Conservation (phyloP, 1,139 yeast genomes). For the Pichia terricola region DNA sequence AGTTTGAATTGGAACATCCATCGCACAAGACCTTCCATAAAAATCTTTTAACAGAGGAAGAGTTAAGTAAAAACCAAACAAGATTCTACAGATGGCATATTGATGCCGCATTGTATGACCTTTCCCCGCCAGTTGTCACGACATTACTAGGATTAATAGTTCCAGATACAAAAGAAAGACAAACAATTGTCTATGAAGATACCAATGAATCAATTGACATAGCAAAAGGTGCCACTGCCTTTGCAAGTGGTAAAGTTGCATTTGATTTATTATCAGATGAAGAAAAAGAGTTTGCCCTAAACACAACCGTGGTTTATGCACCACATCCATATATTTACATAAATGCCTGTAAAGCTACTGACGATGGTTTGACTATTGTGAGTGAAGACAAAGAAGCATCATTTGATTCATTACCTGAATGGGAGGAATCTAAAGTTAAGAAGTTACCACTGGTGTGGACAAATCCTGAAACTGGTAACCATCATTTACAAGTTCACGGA, state of each 20-base stretch:
- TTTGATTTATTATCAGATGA: conserved; percentile 55
- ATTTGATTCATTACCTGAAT: conserved; percentile 60
- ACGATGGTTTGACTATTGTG: conserved; percentile 79
- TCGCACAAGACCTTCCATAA: conserved; percentile 75
- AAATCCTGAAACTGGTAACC: conserved; percentile 77
- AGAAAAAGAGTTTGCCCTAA: conserved; percentile 63
- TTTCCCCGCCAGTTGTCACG: conserved; percentile 79
- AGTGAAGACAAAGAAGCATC: conserved; percentile 58
- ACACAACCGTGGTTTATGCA: conserved; percentile 74
- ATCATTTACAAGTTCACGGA: conserved; percentile 78
- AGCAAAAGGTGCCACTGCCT: conserved; percentile 81
- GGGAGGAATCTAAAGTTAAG: conserved; percentile 73
- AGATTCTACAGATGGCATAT: conserved; percentile 90
- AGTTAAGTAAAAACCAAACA: conserved; percentile 51
- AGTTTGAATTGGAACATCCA: conserved; percentile 67
- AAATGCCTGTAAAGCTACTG: conserved; percentile 69
- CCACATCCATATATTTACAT: conserved; percentile 88
- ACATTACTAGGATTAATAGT: conserved; percentile 74
- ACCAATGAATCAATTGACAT: conserved; percentile 53
- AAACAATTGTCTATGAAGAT: conserved; percentile 56
- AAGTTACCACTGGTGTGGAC: conserved; percentile 84
- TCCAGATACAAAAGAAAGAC: conserved; percentile 46
- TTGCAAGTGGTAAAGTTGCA: conserved; percentile 72
- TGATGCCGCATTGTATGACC: conserved; percentile 77
- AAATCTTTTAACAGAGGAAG: conserved; percentile 50